These are phyloP conservation scores for Prunus mongolica DNA, from an alignment of 306 rosid species.

Conservation along the genomic window DNA sequence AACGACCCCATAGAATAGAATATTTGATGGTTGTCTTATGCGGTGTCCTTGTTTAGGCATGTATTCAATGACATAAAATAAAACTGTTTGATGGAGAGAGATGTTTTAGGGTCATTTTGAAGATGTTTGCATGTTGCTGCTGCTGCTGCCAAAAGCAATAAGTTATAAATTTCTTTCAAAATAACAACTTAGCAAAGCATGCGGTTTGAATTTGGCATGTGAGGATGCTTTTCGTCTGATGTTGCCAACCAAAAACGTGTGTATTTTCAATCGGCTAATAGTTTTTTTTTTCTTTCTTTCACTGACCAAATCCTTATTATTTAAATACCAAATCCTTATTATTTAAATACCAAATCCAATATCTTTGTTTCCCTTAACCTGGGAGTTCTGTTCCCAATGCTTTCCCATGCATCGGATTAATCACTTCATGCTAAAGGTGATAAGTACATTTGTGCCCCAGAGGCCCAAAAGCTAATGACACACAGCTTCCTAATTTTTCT, in stretches of 20 bases:
- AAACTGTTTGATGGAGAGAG: constrained; percentile 4
- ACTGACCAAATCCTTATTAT: not conserved
- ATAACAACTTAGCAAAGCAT: constrained; percentile 6
- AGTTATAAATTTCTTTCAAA: not conserved
- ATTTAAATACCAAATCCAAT: not conserved
- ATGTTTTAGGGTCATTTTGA: constrained; percentile 1
- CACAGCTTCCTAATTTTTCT: not conserved
- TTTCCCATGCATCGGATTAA: not conserved
- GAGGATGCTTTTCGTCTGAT: not conserved
- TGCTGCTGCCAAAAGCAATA: not conserved
- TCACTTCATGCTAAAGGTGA: not conserved
- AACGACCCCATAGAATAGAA: not conserved
- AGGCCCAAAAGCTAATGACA: not conserved
- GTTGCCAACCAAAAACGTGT: not conserved
- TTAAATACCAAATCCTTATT: not conserved
- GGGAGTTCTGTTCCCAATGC: not conserved
- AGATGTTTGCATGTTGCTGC: constrained; percentile 21
- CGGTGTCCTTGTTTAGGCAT: not conserved
- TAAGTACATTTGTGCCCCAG: not conserved
- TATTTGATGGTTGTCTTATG: not conserved
- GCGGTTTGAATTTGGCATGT: constrained; percentile 1
- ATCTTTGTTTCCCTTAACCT: not conserved
- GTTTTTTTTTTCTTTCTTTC: not conserved
- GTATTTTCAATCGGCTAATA: not conserved
- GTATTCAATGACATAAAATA: not conserved